phyloP scores from a whole-genome alignment of 305 asterid species.

The Fraxinus latifolia region DNA sequence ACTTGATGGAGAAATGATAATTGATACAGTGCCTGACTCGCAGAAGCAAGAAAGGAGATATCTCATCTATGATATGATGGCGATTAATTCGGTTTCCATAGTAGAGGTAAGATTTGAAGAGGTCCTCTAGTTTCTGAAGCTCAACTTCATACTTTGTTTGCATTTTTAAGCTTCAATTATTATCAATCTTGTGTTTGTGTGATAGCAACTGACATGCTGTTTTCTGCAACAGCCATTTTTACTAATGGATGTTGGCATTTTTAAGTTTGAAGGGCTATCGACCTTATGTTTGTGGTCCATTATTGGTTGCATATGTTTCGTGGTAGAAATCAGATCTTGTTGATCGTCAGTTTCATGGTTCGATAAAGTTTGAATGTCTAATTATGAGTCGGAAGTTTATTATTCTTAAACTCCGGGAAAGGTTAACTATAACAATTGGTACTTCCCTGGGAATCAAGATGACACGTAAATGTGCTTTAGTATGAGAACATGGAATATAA shows the following conservation, averaged over 20 bases:
- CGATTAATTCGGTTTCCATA: conserved; percentile 64
- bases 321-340: background rate
- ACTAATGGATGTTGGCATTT: background rate
- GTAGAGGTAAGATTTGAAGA: conserved; percentile 58
- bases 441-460: background rate
- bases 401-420: background rate
- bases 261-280: background rate
- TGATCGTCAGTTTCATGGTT: background rate
- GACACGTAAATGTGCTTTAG: background rate
- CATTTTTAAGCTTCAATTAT: background rate
- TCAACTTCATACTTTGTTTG: background rate
- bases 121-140: background rate
- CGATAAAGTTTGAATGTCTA: background rate
- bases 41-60: conserved; percentile 87
- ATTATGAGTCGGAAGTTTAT: background rate
- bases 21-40: conserved; percentile 82
- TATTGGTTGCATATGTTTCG: conserved; percentile 1
- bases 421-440: background rate
- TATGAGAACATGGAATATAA: background rate
- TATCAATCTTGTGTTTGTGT: background rate
- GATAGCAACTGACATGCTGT: background rate
- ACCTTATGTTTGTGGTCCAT: background rate
- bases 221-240: background rate
- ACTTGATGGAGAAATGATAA: conserved; percentile 98
- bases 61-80: conserved; percentile 96